phyloP scores from a whole-genome alignment of 345 rosid species.

The Eucalyptus globulus region DNA sequence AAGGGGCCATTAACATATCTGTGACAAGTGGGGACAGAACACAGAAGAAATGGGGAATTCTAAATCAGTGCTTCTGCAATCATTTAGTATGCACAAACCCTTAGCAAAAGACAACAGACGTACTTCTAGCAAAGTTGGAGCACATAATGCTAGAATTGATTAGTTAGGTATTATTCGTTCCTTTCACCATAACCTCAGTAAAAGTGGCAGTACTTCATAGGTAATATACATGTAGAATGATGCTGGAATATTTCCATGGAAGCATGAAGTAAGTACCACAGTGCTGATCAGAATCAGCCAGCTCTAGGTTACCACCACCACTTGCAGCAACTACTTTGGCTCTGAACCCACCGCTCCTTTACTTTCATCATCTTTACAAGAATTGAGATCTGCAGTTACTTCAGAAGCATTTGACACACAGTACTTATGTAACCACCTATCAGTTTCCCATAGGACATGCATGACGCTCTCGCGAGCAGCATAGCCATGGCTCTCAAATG shows the following conservation, averaged over 20 bases:
- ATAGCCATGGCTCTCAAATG: constrained; percentile 94
- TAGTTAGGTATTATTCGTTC: not conserved
- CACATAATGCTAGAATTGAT: not conserved
- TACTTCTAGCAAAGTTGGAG: not conserved
- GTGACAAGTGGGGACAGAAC: not conserved
- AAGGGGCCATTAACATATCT: not conserved
- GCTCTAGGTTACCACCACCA: constrained; percentile 55
- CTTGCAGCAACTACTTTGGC: constrained; percentile 29
- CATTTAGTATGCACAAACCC: not conserved
- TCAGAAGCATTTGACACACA: constrained; percentile 53
- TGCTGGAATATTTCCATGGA: not conserved
- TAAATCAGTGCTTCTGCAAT: not conserved
- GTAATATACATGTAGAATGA: not conserved
- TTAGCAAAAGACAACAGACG: not conserved
- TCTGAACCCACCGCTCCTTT: constrained; percentile 23
- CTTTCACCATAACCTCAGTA: not conserved
- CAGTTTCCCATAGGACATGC: constrained; percentile 99
- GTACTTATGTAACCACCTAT: constrained; percentile 87
- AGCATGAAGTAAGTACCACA: constrained; percentile 22
- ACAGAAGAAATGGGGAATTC: not conserved
- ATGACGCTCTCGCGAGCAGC: constrained; percentile 88
- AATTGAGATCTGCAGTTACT: constrained; percentile 21
- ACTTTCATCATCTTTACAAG: constrained; percentile 12
- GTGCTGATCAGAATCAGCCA: constrained; percentile 16
- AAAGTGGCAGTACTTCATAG: not conserved